A percentile compares a stretch with the other conserved stretches of the same genome.
Conservation (phyloP, 306 rosid genomes). For the Vigna angularis region DNA sequence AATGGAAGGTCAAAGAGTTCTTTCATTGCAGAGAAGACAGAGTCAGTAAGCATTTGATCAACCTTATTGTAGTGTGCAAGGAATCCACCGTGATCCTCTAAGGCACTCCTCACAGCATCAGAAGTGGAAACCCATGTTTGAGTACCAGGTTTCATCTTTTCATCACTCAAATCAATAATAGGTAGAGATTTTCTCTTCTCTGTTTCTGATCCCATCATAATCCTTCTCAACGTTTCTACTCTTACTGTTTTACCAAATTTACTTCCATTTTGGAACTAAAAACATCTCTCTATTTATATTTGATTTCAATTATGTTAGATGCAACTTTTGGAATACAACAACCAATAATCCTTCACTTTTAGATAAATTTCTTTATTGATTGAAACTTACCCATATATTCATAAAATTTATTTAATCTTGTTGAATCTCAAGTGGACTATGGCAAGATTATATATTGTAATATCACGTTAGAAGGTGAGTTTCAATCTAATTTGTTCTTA, state of each 20-base stretch:
- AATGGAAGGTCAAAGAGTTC: conserved; percentile 36
- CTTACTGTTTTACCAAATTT: neutral
- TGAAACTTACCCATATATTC: too few species aligned
- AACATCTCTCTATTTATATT: neutral
- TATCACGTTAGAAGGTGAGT: too few species aligned
- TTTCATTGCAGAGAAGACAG: conserved; percentile 32
- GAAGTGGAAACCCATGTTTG: conserved; percentile 19
- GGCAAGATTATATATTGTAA: too few species aligned
- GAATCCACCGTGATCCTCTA: conserved; percentile 44
- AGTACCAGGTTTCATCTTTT: conserved; percentile 40
- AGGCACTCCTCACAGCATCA: conserved; percentile 30
- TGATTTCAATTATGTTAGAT: neutral
- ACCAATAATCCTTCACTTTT: too few species aligned
- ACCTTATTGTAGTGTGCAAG: conserved; percentile 31
- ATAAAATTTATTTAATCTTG: too few species aligned
- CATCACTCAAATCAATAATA: conserved; percentile 25
- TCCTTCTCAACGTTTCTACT: neutral
- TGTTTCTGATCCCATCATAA: conserved; percentile 31
- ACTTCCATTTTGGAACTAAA: neutral
- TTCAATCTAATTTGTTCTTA: too few species aligned
- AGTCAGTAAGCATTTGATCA: neutral
- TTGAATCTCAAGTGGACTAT: too few species aligned
- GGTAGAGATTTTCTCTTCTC: neutral
- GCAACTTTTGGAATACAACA: neutral
- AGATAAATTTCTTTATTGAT: too few species aligned